These are phyloP conservation scores for Diaporthe longicolla DNA, from an alignment of 2,329 filamentous ascomycete species.

Conservation along the genomic window DNA sequence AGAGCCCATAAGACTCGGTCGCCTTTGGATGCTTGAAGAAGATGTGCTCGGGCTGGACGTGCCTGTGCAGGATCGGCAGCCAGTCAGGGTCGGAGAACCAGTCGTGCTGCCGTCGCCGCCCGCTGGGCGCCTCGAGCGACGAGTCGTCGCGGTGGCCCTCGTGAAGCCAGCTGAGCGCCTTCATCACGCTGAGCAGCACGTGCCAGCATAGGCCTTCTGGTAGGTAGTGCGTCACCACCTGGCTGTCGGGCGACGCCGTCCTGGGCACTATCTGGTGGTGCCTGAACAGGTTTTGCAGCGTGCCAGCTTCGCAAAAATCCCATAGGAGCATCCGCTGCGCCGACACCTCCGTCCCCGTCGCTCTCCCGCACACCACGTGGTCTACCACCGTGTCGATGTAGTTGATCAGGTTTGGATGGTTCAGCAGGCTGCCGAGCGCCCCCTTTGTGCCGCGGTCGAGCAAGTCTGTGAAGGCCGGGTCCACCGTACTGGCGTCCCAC, in stretches of 20 bases:
- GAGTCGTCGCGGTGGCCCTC: slow-evolving; percentile 56
- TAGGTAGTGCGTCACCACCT: slow-evolving; percentile 52
- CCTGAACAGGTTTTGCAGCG: slow-evolving; percentile 57
- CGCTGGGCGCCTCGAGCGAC: slow-evolving; percentile 17
- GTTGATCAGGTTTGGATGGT: slow-evolving; percentile 65
- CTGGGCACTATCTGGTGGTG: slow-evolving; percentile 44
- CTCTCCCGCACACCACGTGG: slow-evolving; percentile 43
- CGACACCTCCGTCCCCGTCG: slow-evolving; percentile 29
- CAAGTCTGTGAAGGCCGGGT: slow-evolving; percentile 46
- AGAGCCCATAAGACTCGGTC: slow-evolving; percentile 65
- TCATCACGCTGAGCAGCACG: slow-evolving; percentile 62
- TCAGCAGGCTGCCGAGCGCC: slow-evolving; percentile 56
- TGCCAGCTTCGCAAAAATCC: slow-evolving; percentile 68
- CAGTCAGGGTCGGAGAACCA: slow-evolving; percentile 51
- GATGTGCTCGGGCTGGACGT: slow-evolving; percentile 62
- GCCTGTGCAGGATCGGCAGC: slow-evolving; percentile 66
- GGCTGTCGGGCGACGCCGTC: slow-evolving; percentile 11
- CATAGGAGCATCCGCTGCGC: slow-evolving; percentile 57
- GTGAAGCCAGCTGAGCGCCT: slow-evolving; percentile 67
- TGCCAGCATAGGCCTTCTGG: slow-evolving; percentile 71
- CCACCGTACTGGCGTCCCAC: slow-evolving; percentile 42
- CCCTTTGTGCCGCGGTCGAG: slow-evolving; percentile 49
- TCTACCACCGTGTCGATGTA: slow-evolving; percentile 52
- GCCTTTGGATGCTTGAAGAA: slow-evolving; percentile 64
- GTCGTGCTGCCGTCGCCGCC: slow-evolving; percentile 1